Percentiles rank a stretch among this genome's conserved stretches.
Conservation (phyloP, 345 rosid genomes). For the Arabidopsis suecica region DNA sequence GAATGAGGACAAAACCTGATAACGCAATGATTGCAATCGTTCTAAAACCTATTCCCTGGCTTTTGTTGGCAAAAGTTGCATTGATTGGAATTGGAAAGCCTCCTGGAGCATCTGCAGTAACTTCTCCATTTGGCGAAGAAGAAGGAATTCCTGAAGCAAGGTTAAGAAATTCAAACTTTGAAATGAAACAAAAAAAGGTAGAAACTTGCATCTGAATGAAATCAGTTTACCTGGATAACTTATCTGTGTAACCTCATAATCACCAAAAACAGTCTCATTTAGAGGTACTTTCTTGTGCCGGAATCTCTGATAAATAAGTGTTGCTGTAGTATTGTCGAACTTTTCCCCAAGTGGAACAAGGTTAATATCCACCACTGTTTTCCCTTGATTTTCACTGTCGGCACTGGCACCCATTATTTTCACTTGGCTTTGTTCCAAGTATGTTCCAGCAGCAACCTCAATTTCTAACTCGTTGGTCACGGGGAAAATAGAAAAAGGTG, state of each 20-base stretch:
- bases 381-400: constrained; percentile 89
- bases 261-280: constrained; percentile 79
- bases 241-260: constrained; percentile 72
- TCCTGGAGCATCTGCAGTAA: constrained; percentile 71
- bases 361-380: constrained; percentile 81
- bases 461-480: constrained; percentile 88
- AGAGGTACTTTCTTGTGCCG: constrained; percentile 76
- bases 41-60: constrained; percentile 70
- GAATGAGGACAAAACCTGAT: constrained; percentile 77
- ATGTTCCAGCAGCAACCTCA: constrained; percentile 93
- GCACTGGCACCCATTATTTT: constrained; percentile 98
- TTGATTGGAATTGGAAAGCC: constrained; percentile 80
- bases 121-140: constrained; percentile 68
- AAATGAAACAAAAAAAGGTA: constrained; percentile 10
- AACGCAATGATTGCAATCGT: constrained; percentile 72
- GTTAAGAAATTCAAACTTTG: constrained; percentile 34
- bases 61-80: constrained; percentile 66
- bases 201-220: constrained; percentile 30
- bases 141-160: constrained; percentile 75
- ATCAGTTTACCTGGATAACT: constrained; percentile 81
- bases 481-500: constrained; percentile 84
- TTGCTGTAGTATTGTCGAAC: constrained; percentile 94
- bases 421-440: constrained; percentile 96
- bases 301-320: constrained; percentile 79
- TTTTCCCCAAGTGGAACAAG: constrained; percentile 98